phyloP scores from a whole-genome alignment of 345 rosid genomes.

The Noccaea caerulescens region DNA sequence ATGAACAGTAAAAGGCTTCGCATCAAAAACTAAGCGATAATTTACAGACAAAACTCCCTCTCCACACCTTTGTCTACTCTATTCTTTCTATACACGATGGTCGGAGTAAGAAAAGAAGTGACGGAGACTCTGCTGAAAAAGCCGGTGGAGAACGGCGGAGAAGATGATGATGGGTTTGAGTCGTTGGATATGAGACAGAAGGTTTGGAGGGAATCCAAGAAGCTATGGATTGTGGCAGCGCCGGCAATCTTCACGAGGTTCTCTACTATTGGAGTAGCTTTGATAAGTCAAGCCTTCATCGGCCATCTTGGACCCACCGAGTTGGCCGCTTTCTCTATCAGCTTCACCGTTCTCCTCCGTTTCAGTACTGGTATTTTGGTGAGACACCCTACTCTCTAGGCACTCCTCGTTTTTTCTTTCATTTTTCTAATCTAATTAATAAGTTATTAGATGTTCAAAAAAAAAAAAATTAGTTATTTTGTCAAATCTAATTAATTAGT shows the following conservation, averaged over 20 bases:
- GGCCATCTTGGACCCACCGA: slow-evolving; percentile 72
- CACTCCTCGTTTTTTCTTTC: neutral
- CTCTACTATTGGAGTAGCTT: slow-evolving; percentile 56
- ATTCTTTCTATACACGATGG: slow-evolving; percentile 12
- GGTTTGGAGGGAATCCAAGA: slow-evolving; percentile 61
- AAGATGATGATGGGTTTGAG: slow-evolving; percentile 13
- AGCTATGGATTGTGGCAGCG: slow-evolving; percentile 67
- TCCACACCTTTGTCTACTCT: neutral
- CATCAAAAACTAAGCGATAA: neutral
- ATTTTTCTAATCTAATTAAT: neutral
- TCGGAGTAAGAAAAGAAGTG: slow-evolving; percentile 40
- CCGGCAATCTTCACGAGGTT: slow-evolving; percentile 75
- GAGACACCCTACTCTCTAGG: neutral
- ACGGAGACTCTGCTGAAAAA: slow-evolving; percentile 41
- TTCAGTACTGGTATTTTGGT: slow-evolving; percentile 72
- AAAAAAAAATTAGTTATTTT: too few species aligned
- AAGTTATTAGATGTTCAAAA: too few species aligned
- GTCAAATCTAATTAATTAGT: too few species aligned
- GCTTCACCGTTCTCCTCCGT: slow-evolving; percentile 61
- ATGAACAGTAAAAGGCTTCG: neutral
- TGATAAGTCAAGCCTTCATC: slow-evolving; percentile 64
- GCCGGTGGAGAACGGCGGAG: neutral
- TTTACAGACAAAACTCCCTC: neutral
- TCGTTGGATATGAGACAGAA: slow-evolving; percentile 39
- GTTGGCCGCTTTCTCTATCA: slow-evolving; percentile 73